These are phyloP conservation scores for Platanthera guangdongensis DNA, from an alignment of 106 monocot genomes.

Conservation along the genomic window DNA sequence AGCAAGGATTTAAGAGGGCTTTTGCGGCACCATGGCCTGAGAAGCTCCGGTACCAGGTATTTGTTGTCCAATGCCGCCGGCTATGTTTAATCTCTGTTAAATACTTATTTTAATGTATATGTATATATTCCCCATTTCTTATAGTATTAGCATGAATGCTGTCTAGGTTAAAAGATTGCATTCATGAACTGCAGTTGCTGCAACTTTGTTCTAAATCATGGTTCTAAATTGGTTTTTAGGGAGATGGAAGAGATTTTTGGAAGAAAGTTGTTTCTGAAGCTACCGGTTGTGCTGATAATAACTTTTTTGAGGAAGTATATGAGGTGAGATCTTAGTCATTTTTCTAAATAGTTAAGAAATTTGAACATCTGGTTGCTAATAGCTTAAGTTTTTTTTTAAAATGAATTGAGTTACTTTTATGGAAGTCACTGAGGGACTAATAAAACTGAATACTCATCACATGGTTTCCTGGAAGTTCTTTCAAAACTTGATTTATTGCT, in stretches of 20 bases:
- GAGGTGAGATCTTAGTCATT: conserved; percentile 30
- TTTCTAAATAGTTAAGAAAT: too few relatives aligned
- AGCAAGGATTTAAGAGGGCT: conserved; percentile 59
- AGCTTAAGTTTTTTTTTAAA: too few relatives aligned
- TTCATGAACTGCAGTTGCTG: neutral
- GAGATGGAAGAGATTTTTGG: conserved; percentile 89
- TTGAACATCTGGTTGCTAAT: too few relatives aligned
- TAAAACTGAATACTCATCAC: too few relatives aligned
- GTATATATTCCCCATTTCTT: neutral
- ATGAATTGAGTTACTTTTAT: too few relatives aligned
- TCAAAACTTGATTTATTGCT: too few relatives aligned
- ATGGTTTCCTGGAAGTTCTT: too few relatives aligned
- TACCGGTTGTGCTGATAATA: conserved; percentile 54
- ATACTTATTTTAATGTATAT: neutral
- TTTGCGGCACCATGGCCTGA: conserved; percentile 68
- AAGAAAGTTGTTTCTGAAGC: conserved; percentile 79
- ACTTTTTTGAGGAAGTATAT: conserved; percentile 96
- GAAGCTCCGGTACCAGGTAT: conserved; percentile 80
- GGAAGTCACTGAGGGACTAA: too few relatives aligned
- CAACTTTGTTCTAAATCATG: neutral
- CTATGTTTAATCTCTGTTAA: neutral
- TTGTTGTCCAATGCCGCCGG: neutral
- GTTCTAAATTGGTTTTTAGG: conserved; percentile 27
- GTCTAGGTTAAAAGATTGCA: neutral
- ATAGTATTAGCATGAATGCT: neutral